Percentiles rank a stretch among this genome's conserved stretches.
Conservation (phyloP, 768 basidiomycete genomes). For the Daedaleopsis sinensis region DNA sequence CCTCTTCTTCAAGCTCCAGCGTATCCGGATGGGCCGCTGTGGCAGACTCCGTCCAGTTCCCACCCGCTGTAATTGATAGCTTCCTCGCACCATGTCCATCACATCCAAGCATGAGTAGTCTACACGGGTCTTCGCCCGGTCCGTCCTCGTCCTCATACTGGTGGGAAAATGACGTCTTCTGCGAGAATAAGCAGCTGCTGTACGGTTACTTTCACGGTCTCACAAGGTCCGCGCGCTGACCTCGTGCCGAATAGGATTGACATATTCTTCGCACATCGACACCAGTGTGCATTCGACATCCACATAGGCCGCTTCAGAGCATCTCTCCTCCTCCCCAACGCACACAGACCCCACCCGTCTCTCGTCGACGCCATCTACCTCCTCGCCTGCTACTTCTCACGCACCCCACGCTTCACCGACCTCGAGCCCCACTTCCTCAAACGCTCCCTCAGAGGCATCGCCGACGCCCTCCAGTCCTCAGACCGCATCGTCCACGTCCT, state of each 20-base stretch:
- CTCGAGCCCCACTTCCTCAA: conserved; percentile 53
- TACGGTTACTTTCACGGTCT: conserved; percentile 29
- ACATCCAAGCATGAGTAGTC: conserved; percentile 12
- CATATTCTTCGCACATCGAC: conserved; percentile 56
- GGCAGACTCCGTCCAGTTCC: conserved; percentile 7
- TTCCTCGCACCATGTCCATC: conserved; percentile 18
- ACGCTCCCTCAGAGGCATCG: conserved; percentile 52
- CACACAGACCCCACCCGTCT: conserved; percentile 52
- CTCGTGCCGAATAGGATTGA: conserved; percentile 40
- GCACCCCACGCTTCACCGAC: conserved; percentile 40
- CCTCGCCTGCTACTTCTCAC: conserved; percentile 58
- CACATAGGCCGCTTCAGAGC: conserved; percentile 47
- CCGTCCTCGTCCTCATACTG: conserved; percentile 16
- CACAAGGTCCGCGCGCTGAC: conserved; percentile 6
- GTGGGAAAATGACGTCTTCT: conserved; percentile 33
- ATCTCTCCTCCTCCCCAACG: conserved; percentile 30
- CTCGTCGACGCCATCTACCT: conserved; percentile 65
- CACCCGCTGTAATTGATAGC: conserved; percentile 11
- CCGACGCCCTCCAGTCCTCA: conserved; percentile 53
- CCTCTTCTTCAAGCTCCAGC: not conserved
- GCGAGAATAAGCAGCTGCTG: conserved; percentile 42
- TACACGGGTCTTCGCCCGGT: conserved; percentile 7
- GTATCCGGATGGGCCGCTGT: conserved; percentile 9
- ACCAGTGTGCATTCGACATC: conserved; percentile 61
- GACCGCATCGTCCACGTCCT: conserved; percentile 61